Evolutionary conservation across 352 stramenopile genomes (phyloP).

Genomic region (Phytophthora chlamydospora): DNA sequence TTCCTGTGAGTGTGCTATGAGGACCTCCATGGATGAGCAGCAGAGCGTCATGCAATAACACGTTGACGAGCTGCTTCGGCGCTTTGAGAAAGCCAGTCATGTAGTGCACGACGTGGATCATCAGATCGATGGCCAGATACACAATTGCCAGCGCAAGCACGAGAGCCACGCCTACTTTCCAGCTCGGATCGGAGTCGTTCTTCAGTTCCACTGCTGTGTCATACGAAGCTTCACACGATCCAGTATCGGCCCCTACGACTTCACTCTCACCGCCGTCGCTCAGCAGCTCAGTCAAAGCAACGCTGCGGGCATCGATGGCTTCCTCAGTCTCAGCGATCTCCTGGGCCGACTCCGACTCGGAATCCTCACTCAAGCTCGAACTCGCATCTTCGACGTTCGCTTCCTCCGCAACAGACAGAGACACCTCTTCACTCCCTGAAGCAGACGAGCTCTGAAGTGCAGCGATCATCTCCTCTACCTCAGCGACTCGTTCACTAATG

Average conservation of each 20-base stretch:
- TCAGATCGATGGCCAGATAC: slow-evolving; percentile 34
- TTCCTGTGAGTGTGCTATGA: slow-evolving; percentile 8
- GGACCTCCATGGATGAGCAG: slow-evolving; percentile 2
- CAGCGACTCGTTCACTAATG: slow-evolving; percentile 19
- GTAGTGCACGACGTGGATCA: slow-evolving; percentile 17
- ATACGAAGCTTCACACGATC: slow-evolving; percentile 1
- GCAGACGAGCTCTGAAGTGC: slow-evolving; percentile 9
- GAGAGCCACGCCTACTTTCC: slow-evolving; percentile 28
- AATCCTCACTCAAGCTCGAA: background rate
- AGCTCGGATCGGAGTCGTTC: slow-evolving; percentile 8
- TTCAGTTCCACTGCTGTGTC: background rate
- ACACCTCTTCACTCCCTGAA: background rate
- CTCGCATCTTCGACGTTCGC: background rate
- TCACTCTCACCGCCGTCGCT: background rate
- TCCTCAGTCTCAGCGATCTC: slow-evolving; percentile 10
- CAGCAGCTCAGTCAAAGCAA: background rate
- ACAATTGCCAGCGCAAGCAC: slow-evolving; percentile 32
- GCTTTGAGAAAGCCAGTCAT: background rate
- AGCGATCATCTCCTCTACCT: slow-evolving; percentile 34
- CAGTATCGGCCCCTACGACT: background rate
- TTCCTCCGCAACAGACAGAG: background rate
- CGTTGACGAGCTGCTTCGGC: slow-evolving; percentile 12
- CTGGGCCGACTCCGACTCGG: background rate
- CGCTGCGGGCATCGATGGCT: background rate
- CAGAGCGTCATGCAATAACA: slow-evolving; percentile 12